These are phyloP conservation scores for Lentinula guzmanii DNA, from an alignment of 768 basidiomycete genomes.

Conservation along the genomic window DNA sequence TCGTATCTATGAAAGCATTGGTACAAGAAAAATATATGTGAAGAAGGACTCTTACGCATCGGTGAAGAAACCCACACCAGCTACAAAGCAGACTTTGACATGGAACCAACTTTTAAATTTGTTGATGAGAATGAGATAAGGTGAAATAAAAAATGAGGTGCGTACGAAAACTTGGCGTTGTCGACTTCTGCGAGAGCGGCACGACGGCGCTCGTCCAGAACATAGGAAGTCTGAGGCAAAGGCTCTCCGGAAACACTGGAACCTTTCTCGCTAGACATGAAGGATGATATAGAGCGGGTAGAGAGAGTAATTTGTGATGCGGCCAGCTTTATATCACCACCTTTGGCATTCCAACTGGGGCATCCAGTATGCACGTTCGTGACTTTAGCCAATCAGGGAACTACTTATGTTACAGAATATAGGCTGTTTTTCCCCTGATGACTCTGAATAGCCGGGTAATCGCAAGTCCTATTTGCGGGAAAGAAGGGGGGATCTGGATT, in stretches of 20 bases:
- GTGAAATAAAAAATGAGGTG: slow-evolving; percentile 4
- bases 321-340: neutral
- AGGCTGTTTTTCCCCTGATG: neutral
- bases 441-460: neutral
- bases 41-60: slow-evolving; percentile 50
- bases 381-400: neutral
- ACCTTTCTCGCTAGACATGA: slow-evolving; percentile 32
- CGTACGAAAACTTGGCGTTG: slow-evolving; percentile 78
- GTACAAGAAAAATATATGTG: neutral
- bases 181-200: slow-evolving; percentile 84
- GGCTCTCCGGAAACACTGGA: slow-evolving; percentile 24
- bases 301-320: neutral
- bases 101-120: slow-evolving; percentile 66
- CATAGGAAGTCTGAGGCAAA: slow-evolving; percentile 22
- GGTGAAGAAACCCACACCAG: slow-evolving; percentile 90
- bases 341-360: neutral
- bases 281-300: slow-evolving; percentile 9
- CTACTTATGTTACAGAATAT: neutral
- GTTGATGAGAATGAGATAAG: neutral
- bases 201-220: slow-evolving; percentile 66
- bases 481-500: neutral
- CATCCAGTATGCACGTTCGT: neutral
- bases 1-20: slow-evolving; percentile 46
- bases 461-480: neutral
- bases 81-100: slow-evolving; percentile 61